These are phyloP conservation scores for Hortiboletus campestris DNA, from an alignment of 768 basidiomycete genomes.

Conservation along the genomic window DNA sequence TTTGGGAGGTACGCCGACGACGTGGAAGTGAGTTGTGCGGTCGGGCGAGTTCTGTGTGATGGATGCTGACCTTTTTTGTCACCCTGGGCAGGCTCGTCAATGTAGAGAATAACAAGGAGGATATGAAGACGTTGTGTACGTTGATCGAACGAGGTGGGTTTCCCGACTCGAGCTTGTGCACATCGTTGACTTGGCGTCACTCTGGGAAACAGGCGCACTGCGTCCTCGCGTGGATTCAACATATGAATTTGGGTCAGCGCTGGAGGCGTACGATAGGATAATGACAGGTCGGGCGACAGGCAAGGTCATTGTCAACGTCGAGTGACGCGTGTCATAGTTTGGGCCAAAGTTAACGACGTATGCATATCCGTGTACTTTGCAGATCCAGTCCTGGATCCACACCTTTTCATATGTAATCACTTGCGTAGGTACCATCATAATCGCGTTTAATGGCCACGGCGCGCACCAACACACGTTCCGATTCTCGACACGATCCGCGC, in stretches of 20 bases:
- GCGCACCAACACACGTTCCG: too few species aligned
- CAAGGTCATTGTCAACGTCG: conserved; percentile 61
- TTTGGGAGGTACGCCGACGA: conserved; percentile 52
- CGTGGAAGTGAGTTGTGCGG: conserved; percentile 41
- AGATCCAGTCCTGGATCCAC: too few species aligned
- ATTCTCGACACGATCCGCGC: too few species aligned
- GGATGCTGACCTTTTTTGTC: background rate
- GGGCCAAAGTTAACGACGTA: too few species aligned
- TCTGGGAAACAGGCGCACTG: conserved; percentile 40
- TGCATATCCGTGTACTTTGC: too few species aligned
- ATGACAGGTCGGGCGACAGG: conserved; percentile 58
- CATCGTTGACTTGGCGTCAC: background rate
- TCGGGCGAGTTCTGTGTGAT: background rate
- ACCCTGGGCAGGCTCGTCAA: conserved; percentile 22
- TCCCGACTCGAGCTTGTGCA: too few species aligned
- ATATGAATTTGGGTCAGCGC: conserved; percentile 51
- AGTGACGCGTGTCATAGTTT: conserved; percentile 21
- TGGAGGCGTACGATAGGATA: conserved; percentile 61
- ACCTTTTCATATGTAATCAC: too few species aligned
- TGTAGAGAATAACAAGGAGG: conserved; percentile 32
- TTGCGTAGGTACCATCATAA: too few species aligned
- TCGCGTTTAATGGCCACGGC: too few species aligned
- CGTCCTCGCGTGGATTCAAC: conserved; percentile 60
- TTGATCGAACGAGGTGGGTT: conserved; percentile 43
- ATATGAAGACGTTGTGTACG: conserved; percentile 36